phyloP scores from a whole-genome alignment of 768 basidiomycete genomes.

The Termitomyces bulborhizus region DNA sequence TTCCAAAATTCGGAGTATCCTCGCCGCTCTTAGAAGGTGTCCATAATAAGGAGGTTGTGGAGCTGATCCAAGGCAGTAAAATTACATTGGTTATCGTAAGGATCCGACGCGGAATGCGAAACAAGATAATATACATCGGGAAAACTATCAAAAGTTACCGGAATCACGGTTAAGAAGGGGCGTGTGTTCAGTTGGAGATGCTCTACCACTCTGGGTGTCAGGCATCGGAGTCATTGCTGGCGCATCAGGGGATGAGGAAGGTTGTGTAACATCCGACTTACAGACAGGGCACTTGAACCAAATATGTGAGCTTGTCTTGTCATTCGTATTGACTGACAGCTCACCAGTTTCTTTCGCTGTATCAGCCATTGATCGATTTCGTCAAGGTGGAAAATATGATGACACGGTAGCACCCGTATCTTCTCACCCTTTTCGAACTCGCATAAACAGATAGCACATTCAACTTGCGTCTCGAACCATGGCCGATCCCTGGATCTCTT shows the following conservation, averaged over 20 bases:
- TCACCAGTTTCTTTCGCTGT: slow-evolving; percentile 85
- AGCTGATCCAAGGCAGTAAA: neutral
- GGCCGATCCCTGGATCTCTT: slow-evolving; percentile 34
- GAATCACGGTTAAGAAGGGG: slow-evolving; percentile 26
- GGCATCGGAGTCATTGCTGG: neutral
- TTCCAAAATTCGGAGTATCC: neutral
- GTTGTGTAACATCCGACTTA: slow-evolving; percentile 85
- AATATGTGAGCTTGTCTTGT: neutral
- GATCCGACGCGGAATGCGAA: slow-evolving; percentile 9
- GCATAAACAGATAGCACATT: slow-evolving; percentile 92
- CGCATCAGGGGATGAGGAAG: slow-evolving; percentile 17
- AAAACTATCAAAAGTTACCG: neutral
- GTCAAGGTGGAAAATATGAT: slow-evolving; percentile 89
- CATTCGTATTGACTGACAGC: slow-evolving; percentile 19
- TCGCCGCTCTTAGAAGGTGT: too few relatives aligned
- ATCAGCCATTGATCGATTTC: slow-evolving; percentile 94
- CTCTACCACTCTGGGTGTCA: slow-evolving; percentile 11
- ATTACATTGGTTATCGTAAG: slow-evolving; percentile 15
- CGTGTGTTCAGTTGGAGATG: slow-evolving; percentile 31
- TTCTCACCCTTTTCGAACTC: slow-evolving; percentile 84
- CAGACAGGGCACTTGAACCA: slow-evolving; percentile 76
- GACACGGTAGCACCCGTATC: slow-evolving; percentile 88
- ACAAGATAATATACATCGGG: slow-evolving; percentile 6
- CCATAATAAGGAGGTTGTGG: neutral
- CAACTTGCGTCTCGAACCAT: slow-evolving; percentile 77